These are phyloP conservation scores for Lodderomyces oxycetoniae DNA, from an alignment of 1,139 yeast genomes.

Conservation along the genomic window DNA sequence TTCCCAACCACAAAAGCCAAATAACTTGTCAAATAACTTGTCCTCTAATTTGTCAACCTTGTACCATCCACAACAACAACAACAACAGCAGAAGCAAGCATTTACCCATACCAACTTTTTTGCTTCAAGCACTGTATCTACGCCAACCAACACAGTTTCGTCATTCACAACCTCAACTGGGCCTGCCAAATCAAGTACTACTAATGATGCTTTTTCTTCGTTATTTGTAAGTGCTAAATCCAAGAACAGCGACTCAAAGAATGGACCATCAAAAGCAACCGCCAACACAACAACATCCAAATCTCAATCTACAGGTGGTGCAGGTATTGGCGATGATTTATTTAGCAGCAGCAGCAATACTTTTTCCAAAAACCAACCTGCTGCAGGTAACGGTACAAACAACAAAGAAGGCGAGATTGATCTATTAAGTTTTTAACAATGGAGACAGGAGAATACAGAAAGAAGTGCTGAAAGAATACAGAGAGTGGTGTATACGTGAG, in stretches of 20 bases:
- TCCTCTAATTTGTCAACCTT: slow-evolving; percentile 42
- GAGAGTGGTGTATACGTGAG: too few species aligned
- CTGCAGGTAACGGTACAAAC: slow-evolving; percentile 9
- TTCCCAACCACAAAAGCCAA: slow-evolving; percentile 29
- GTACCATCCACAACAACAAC: slow-evolving; percentile 20
- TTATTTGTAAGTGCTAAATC: slow-evolving; percentile 71
- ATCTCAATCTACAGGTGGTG: slow-evolving; percentile 1
- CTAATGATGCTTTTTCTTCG: slow-evolving; percentile 76
- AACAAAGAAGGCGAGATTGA: slow-evolving; percentile 27
- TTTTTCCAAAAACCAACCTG: slow-evolving; percentile 11
- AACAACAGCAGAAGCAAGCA: slow-evolving; percentile 17
- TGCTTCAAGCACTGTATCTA: slow-evolving; percentile 6
- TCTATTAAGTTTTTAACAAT: slow-evolving; percentile 32
- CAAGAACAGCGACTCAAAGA: slow-evolving; percentile 21
- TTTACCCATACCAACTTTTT: slow-evolving; percentile 7
- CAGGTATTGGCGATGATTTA: slow-evolving; percentile 17
- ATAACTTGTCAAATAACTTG: slow-evolving; percentile 31
- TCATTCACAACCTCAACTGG: slow-evolving; percentile 17
- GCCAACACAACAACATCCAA: too few species aligned
- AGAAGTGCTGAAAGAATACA: too few species aligned
- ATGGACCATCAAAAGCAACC: slow-evolving; percentile 10
- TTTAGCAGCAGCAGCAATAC: slow-evolving; percentile 20
- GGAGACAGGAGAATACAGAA: slow-evolving; percentile 1
- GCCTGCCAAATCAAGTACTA: slow-evolving; percentile 30
- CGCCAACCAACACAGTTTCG: slow-evolving; percentile 3